Evolutionary conservation across 768 basidiomycete species (phyloP).

Genomic region (Hirschioporus abietinus): DNA sequence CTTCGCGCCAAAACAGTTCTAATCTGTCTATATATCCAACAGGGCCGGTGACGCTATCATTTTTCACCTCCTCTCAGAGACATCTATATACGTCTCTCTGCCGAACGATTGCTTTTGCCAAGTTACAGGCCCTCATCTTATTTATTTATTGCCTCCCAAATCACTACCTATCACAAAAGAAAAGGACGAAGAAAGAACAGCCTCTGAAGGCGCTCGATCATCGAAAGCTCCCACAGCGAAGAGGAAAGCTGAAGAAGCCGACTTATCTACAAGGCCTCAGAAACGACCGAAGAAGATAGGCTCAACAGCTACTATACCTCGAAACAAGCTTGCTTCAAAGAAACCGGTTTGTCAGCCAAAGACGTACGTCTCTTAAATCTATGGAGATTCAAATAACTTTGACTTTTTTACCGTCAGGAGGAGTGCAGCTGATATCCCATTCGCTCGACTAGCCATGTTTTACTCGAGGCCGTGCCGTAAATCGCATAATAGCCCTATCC

Average conservation of each 20-base stretch:
- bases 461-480: constrained; percentile 56
- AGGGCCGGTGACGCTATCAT: constrained; percentile 78
- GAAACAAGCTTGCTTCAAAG: constrained; percentile 6
- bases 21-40: not conserved
- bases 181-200: not conserved
- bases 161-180: not conserved
- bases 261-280: constrained; percentile 24
- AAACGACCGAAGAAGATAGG: constrained; percentile 12
- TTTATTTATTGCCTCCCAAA: constrained; percentile 22
- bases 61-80: constrained; percentile 70
- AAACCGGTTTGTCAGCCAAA: not conserved
- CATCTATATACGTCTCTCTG: constrained; percentile 68
- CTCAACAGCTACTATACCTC: constrained; percentile 6
- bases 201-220: not conserved
- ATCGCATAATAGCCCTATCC: constrained; percentile 42
- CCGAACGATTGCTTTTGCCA: constrained; percentile 86
- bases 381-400: not conserved
- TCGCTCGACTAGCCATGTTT: constrained; percentile 57
- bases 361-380: not conserved
- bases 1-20: too few relatives aligned
- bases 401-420: constrained; percentile 25
- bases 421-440: constrained; percentile 44
- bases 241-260: constrained; percentile 12
- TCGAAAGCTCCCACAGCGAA: constrained; percentile 20
- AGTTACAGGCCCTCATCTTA: constrained; percentile 66